Evolutionary conservation across 2,329 filamentous ascomycete genomes (phyloP), one percentile per base, ranked within the genome.

Genomic region (Keithomyces neogunnii): DNA sequence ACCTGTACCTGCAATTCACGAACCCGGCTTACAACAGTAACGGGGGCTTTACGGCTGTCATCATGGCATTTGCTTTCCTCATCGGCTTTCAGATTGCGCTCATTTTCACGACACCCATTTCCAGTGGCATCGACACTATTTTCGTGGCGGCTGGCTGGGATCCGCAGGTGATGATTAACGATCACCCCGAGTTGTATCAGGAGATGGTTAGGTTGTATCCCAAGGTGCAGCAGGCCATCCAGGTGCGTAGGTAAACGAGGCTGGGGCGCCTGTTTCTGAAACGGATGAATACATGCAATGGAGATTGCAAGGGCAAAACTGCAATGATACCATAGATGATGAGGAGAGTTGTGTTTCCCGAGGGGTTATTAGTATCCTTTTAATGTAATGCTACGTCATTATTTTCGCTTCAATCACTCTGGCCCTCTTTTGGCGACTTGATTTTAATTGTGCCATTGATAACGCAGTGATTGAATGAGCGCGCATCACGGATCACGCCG

Each of bases 61-160:
- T 95, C 19, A 80, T 95, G 64, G 88, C 88, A 0, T 95, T 92
- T 66, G 75, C 89, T 0, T 96, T 96, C 71, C 72, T 96, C 49
- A 91, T 96, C 56, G 92, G 92, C 5, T 71, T 96, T 57, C 92
- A 96, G 67, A 86, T 96, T 54, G 87, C 85, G 65, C 87, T 95
- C 66, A 81, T 95, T 56, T 95, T 96, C 70, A 88, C 92, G 35
- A 92, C 88, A 0, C 92, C 92, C 1, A 75, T 97, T 51, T 85
- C 85, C 56, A 91, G 85, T 60, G 92, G 92, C n/a, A 82, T 95
- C 56, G 88, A 95, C 59, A 95, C 91, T 0, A 88, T 96, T 55
- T 96, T 96, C 60, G 89, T 96, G 0, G 90, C 89, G 0, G 73
- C 78, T 45, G 81, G 80, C 0, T 85, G 82, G 77, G 81, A 85